Evolutionary conservation across 2,329 filamentous ascomycete species (phyloP).

Genomic region (Penicillium psychrosexuale): DNA sequence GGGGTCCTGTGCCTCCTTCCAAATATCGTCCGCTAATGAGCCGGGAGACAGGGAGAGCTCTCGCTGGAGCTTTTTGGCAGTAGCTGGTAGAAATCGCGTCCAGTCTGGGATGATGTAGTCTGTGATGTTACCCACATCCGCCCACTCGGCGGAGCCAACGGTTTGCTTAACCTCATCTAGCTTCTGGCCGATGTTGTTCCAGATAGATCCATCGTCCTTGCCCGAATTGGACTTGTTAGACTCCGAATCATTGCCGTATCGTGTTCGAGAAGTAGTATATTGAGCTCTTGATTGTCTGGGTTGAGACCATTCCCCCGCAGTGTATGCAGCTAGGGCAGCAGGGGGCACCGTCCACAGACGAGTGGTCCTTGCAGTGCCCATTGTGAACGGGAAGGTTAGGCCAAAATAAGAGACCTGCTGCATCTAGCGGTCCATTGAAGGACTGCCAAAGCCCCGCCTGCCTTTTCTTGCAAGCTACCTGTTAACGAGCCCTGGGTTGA

Average conservation of each 20-base stretch:
- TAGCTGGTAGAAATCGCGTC: conserved; percentile 71
- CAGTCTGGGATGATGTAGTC: conserved; percentile 77
- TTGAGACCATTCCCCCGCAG: conserved; percentile 26
- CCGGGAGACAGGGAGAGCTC: conserved; percentile 86
- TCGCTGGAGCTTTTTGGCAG: conserved; percentile 76
- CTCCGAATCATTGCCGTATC: conserved; percentile 13
- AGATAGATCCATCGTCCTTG: conserved; percentile 38
- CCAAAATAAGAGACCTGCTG: conserved; percentile 11
- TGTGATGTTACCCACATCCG: conserved; percentile 56
- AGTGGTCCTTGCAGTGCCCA: conserved; percentile 35
- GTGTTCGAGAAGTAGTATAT: conserved; percentile 24
- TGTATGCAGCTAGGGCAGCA: conserved; percentile 31
- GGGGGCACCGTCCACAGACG: conserved; percentile 39
- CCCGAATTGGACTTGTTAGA: not conserved
- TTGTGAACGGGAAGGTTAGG: conserved; percentile 24
- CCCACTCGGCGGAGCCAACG: conserved; percentile 42
- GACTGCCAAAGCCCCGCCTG: conserved; percentile 15
- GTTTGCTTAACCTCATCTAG: conserved; percentile 42
- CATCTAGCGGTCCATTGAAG: conserved; percentile 24
- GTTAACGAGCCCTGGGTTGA: conserved; percentile 1
- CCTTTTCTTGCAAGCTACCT: conserved; percentile 6
- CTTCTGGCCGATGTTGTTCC: conserved; percentile 52
- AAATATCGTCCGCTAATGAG: conserved; percentile 87
- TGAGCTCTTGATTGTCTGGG: conserved; percentile 22
- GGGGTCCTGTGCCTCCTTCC: conserved; percentile 84